Percentiles rank a stretch among this genome's conserved stretches.
These are phyloP conservation scores for Penicillium atrosanguineum DNA, from an alignment of 495 filamentous ascomycete species.

Conservation along the genomic window DNA sequence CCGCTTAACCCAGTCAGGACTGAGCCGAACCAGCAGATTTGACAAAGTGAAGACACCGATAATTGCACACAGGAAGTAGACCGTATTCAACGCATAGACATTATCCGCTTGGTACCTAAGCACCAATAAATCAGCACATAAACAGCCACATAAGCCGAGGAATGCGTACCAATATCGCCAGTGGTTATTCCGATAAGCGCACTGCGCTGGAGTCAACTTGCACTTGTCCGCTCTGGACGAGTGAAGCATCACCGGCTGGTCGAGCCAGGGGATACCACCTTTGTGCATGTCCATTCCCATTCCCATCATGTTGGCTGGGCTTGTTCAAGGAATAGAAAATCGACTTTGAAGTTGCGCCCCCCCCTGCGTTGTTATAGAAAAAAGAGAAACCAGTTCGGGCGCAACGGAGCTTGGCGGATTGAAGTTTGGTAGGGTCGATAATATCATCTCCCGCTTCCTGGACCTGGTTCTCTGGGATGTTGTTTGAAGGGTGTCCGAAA, in stretches of 20 bases:
- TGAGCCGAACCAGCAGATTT: constrained; percentile 21
- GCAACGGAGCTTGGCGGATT: constrained; percentile 6
- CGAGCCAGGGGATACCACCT: constrained; percentile 37
- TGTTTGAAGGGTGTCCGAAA: constrained; percentile 8
- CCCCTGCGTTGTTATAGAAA: neutral
- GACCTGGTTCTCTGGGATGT: neutral
- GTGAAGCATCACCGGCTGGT: constrained; percentile 47
- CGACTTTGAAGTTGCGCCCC: neutral
- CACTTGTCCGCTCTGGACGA: constrained; percentile 44
- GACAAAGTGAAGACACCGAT: constrained; percentile 46
- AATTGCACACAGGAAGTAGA: constrained; percentile 47
- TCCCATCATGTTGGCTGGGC: constrained; percentile 13
- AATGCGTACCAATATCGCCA: constrained; percentile 49
- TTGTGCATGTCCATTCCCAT: constrained; percentile 20
- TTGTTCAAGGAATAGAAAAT: neutral
- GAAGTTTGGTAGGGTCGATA: constrained; percentile 2
- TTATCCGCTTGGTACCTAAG: constrained; percentile 52
- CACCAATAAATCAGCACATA: neutral
- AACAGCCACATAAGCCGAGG: neutral
- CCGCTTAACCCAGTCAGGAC: constrained; percentile 22
- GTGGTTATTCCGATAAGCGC: constrained; percentile 39
- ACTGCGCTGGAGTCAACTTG: constrained; percentile 44
- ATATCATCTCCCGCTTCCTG: neutral
- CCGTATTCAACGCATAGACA: constrained; percentile 48
- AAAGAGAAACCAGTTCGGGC: neutral